A percentile compares a stretch with the other conserved stretches of the same genome.
Evolutionary conservation across 2,329 filamentous ascomycete genomes (phyloP).

Genomic region (Aspergillaceae sp.): DNA sequence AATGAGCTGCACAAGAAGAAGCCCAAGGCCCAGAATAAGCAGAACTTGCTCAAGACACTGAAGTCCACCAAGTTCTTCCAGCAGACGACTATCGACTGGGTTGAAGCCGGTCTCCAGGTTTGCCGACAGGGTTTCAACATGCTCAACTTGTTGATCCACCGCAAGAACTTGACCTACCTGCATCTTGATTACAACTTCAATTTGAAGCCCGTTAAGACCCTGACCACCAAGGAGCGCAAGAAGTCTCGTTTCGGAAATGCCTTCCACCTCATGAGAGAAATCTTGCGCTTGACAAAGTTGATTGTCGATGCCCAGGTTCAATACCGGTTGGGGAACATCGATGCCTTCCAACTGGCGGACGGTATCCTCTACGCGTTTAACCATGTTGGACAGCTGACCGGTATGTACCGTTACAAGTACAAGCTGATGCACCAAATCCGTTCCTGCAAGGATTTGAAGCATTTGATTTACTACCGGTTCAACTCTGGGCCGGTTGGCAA

Average conservation of each 20-base stretch:
- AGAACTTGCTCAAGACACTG: constrained; percentile 77
- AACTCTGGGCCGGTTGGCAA: constrained; percentile 96
- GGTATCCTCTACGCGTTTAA: constrained; percentile 99
- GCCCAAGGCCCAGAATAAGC: constrained; percentile 90
- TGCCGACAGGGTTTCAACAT: constrained; percentile 99
- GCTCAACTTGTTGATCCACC: constrained; percentile 93
- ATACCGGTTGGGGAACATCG: constrained; percentile 93
- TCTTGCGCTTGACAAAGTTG: constrained; percentile 86
- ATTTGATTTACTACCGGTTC: constrained; percentile 98
- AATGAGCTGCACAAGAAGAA: constrained; percentile 96
- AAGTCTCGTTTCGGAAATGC: constrained; percentile 99
- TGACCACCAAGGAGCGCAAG: constrained; percentile 98
- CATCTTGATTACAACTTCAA: constrained; percentile 99
- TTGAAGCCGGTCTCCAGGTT: constrained; percentile 95
- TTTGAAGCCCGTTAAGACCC: constrained; percentile 93
- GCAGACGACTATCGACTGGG: constrained; percentile 98
- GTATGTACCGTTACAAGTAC: constrained; percentile 99
- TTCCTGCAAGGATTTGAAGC: constrained; percentile 97
- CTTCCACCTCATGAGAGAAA: constrained; percentile 98
- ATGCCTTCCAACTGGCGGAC: constrained; percentile 96
- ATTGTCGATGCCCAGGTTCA: constrained; percentile 98
- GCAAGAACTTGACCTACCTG: constrained; percentile 95
- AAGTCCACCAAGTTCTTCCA: constrained; percentile 99
- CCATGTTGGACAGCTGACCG: constrained; percentile 93
- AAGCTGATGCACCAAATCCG: constrained; percentile 99